phyloP scores from a whole-genome alignment of 2,329 filamentous ascomycete genomes.

The Nemania sp. region DNA sequence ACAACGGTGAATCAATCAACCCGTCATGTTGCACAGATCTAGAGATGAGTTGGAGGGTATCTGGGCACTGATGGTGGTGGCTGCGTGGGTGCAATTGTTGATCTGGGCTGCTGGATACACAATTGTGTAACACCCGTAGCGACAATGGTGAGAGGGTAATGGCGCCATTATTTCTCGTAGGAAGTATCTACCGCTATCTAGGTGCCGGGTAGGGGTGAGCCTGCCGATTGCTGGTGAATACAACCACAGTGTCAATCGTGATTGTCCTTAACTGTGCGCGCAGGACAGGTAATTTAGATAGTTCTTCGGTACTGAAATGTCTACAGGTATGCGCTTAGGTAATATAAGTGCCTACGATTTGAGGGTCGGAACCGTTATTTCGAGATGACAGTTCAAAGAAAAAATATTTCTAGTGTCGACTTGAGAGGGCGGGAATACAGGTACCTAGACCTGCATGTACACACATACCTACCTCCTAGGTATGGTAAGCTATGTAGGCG shows the following conservation, averaged over 20 bases:
- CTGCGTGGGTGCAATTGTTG: slow-evolving; percentile 1
- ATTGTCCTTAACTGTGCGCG: too few species aligned
- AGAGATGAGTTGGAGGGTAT: background rate
- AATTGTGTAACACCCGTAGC: too few species aligned
- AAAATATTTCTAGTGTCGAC: background rate
- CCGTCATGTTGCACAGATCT: background rate
- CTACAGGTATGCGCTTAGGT: background rate
- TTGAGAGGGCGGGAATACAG: background rate
- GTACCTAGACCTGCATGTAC: background rate
- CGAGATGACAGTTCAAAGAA: background rate
- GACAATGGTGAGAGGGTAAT: too few species aligned
- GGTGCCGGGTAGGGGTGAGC: too few species aligned
- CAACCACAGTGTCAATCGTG: too few species aligned
- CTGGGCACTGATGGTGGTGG: background rate
- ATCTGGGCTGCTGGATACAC: background rate
- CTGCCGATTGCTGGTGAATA: too few species aligned
- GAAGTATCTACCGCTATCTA: too few species aligned
- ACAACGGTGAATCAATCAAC: slow-evolving; percentile 9
- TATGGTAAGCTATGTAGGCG: background rate
- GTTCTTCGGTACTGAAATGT: too few species aligned
- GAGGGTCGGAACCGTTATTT: background rate
- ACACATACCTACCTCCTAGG: too few species aligned
- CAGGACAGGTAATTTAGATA: background rate
- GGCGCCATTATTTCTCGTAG: too few species aligned
- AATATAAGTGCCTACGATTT: background rate